Conservation (phyloP, 2,329 filamentous ascomycete species). For the Cladophialophora psammophila region DNA sequence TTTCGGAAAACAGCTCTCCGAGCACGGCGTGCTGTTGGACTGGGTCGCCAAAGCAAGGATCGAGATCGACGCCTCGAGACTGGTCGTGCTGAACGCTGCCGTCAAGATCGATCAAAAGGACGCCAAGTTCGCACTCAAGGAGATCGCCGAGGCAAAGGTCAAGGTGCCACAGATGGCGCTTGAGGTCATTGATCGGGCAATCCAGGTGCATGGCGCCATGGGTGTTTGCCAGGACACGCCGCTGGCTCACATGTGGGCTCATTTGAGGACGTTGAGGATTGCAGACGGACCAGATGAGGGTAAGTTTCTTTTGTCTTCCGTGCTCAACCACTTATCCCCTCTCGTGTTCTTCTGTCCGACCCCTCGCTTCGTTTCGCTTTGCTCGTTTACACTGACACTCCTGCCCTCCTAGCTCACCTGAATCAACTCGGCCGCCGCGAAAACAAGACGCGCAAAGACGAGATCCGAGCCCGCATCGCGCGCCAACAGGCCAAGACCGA, state of each 20-base stretch:
- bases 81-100: conserved; percentile 91
- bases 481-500: conserved; percentile 28
- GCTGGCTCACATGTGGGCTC: conserved; percentile 73
- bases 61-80: conserved; percentile 89
- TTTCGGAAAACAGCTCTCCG: conserved; percentile 83
- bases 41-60: conserved; percentile 92
- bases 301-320: conserved; percentile 77
- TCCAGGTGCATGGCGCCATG: conserved; percentile 89
- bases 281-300: conserved; percentile 95
- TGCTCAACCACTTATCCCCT: conserved; percentile 67
- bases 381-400: not conserved
- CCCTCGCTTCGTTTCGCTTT: no score
- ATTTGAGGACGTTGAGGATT: conserved; percentile 83
- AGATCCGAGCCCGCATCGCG: conserved; percentile 29
- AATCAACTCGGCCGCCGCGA: conserved; percentile 63
- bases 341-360: not conserved
- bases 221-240: conserved; percentile 96
- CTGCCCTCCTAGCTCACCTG: conserved; percentile 70
- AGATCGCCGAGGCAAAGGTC: conserved; percentile 96
- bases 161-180: conserved; percentile 82
- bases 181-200: conserved; percentile 91
- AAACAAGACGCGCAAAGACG: conserved; percentile 48
- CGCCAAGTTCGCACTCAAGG: conserved; percentile 86
- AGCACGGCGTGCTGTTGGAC: conserved; percentile 94
- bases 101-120: conserved; percentile 90